Conservation (phyloP, 2,329 filamentous ascomycete genomes). For the Neofusicoccum cordaticola region DNA sequence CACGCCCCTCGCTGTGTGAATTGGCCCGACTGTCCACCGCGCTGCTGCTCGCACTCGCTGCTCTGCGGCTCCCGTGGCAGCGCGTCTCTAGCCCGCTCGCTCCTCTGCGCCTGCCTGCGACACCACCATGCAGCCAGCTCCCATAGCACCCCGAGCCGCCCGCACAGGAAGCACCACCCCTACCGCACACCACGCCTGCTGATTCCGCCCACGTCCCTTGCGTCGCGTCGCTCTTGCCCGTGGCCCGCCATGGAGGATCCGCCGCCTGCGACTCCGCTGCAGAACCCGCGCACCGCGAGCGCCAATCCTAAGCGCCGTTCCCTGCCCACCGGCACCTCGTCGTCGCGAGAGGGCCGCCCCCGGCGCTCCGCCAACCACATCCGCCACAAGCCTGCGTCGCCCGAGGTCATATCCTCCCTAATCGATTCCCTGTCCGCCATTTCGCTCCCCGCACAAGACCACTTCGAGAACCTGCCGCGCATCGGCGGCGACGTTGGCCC, state of each 20-base stretch:
- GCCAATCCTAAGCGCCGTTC: conserved; percentile 23
- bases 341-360: conserved; percentile 18
- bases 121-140: neutral
- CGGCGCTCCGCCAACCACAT: conserved; percentile 36
- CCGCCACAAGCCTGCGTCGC: conserved; percentile 48
- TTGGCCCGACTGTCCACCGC: conserved; percentile 7
- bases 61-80: conserved; percentile 1
- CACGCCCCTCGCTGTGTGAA: neutral
- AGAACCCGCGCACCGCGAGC: neutral
- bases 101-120: neutral
- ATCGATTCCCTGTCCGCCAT: conserved; percentile 61
- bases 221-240: neutral
- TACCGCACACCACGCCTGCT: neutral
- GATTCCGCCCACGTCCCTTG: neutral
- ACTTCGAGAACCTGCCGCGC: conserved; percentile 58
- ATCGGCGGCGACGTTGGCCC: conserved; percentile 23
- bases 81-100: neutral
- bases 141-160: conserved; percentile 1
- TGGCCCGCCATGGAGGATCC: conserved; percentile 10
- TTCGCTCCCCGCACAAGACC: conserved; percentile 62
- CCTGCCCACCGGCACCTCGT: conserved; percentile 24
- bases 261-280: neutral
- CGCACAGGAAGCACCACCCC: conserved; percentile 1
- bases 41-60: neutral
- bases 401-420: conserved; percentile 66